Percentiles rank a stretch among this genome's conserved stretches.
phyloP scores from a whole-genome alignment of 148 eudicot species.

The Polygonum maritimum region DNA sequence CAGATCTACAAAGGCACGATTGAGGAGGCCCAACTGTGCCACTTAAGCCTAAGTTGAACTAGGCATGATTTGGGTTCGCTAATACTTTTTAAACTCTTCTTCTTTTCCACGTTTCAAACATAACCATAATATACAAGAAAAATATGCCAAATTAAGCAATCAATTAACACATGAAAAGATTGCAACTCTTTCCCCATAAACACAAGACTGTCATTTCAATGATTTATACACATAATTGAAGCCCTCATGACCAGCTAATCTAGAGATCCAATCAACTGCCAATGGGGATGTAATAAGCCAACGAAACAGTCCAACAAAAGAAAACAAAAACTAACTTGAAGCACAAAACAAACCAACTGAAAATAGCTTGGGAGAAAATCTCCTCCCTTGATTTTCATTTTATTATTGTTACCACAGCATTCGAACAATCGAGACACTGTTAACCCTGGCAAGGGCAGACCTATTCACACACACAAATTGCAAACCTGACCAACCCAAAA shows the following conservation, averaged over 20 bases:
- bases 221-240: not conserved
- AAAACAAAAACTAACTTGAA: not conserved
- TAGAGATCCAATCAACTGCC: not conserved
- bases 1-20: too few relatives aligned
- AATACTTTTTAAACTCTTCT: not conserved
- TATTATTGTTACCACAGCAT: not conserved
- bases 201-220: not conserved
- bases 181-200: not conserved
- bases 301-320: not conserved
- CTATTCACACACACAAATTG: constrained; percentile 7
- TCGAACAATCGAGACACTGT: not conserved
- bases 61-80: too few relatives aligned
- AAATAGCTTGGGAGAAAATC: not conserved
- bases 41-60: too few relatives aligned
- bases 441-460: not conserved
- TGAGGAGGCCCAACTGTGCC: too few relatives aligned
- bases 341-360: not conserved
- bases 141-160: not conserved
- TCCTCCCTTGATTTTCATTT: not conserved
- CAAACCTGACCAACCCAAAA: constrained; percentile 3
- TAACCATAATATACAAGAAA: not conserved
- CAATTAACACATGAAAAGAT: not conserved
- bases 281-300: not conserved
- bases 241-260: not conserved
- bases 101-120: not conserved